Conservation (phyloP, 2,329 filamentous ascomycete genomes). For the Periconia digitata region DNA sequence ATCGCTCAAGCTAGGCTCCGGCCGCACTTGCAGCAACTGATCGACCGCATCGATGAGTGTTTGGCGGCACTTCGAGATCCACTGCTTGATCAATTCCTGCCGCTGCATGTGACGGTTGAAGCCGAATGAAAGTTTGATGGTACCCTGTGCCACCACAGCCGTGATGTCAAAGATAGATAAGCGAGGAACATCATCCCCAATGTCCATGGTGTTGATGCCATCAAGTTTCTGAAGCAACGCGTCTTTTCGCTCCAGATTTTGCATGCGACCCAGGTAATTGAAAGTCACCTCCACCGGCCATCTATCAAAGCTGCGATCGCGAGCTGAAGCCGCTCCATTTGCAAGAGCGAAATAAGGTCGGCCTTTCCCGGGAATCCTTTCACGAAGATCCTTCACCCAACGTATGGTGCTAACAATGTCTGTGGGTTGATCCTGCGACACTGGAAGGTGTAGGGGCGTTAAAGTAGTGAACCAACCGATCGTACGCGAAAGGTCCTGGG, state of each 20-base stretch:
- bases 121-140: constrained; percentile 34
- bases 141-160: constrained; percentile 30
- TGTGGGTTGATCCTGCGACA: constrained; percentile 24
- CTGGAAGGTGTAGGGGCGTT: constrained; percentile 29
- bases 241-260: constrained; percentile 34
- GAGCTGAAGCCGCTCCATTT: constrained; percentile 22
- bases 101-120: constrained; percentile 36
- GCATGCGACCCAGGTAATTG: constrained; percentile 36
- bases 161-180: constrained; percentile 36
- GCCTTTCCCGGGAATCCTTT: constrained; percentile 34
- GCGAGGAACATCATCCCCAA: constrained; percentile 29
- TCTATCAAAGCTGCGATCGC: neutral
- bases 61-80: constrained; percentile 30
- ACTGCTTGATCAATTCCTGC: constrained; percentile 29
- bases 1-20: constrained; percentile 28
- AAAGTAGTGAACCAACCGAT: constrained; percentile 55
- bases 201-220: constrained; percentile 23
- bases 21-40: constrained; percentile 26
- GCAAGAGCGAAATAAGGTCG: constrained; percentile 35
- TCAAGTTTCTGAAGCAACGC: constrained; percentile 25
- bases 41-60: constrained; percentile 34
- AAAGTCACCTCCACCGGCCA: constrained; percentile 39
- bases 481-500: constrained; percentile 52
- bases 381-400: constrained; percentile 37
- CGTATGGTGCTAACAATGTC: constrained; percentile 34